These are phyloP conservation scores for Secale cereale DNA, from an alignment of 176 grass and related monocot species.

Conservation along the genomic window DNA sequence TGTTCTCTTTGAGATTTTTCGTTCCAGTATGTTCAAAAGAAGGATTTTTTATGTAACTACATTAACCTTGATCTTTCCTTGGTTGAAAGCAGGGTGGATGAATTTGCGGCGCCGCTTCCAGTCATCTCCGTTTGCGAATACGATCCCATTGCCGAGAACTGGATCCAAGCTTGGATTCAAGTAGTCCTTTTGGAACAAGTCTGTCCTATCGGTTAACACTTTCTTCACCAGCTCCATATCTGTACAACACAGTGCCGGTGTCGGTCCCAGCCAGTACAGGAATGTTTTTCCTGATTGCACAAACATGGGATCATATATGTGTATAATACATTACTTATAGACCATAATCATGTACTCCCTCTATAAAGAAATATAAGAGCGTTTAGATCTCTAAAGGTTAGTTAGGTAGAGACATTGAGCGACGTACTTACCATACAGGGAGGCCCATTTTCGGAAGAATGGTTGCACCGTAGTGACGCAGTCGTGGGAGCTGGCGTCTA, in stretches of 20 bases:
- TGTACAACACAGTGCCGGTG: slow-evolving; percentile 18
- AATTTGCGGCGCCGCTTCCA: slow-evolving; percentile 51
- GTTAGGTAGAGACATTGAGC: not conserved
- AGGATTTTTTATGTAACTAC: not conserved
- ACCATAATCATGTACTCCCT: not conserved
- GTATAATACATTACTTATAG: not conserved
- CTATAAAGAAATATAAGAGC: too few relatives aligned
- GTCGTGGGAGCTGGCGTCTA: slow-evolving; percentile 36
- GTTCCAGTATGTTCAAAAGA: not conserved
- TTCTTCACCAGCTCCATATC: slow-evolving; percentile 50
- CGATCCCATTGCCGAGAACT: slow-evolving; percentile 42
- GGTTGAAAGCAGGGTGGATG: slow-evolving; percentile 48
- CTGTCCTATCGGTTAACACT: slow-evolving; percentile 43
- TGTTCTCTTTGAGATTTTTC: not conserved
- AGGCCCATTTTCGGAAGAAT: too few relatives aligned
- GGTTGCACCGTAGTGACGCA: slow-evolving; percentile 25
- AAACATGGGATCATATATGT: not conserved
- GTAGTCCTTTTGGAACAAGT: slow-evolving; percentile 35
- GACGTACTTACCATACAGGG: not conserved
- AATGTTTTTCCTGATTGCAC: slow-evolving; percentile 34
- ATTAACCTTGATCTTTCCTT: slow-evolving; percentile 53
- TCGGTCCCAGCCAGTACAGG: slow-evolving; percentile 47
- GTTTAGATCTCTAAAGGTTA: too few relatives aligned
- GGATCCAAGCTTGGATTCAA: slow-evolving; percentile 15
- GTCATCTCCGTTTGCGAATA: not conserved